Evolutionary conservation across 2,329 filamentous ascomycete genomes (phyloP), one percentile per base, ranked within the genome.

Genomic region (Malbranchea cinnamomea): DNA sequence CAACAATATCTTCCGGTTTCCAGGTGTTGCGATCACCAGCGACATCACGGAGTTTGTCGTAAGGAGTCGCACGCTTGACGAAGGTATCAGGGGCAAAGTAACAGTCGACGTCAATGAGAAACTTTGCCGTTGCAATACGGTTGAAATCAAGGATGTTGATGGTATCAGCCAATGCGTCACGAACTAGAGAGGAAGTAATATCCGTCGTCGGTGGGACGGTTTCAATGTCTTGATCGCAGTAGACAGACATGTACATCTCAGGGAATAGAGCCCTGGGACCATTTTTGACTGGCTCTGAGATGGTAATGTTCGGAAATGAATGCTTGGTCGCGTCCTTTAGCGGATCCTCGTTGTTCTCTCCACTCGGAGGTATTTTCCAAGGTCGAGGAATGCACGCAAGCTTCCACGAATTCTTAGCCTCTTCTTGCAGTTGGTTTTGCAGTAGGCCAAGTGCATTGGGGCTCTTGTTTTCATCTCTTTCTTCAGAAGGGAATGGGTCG

Each of bases 1-100:
- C 83, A 3, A 80, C 81, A 35, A 95, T 79, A 56, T 98, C 89
- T 58, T 98, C 89, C 0, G 89, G 84, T 56, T 98, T 98, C 87
- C 89, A 98, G 0, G 82, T 85, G 9, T 78, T 72, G 39, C 68
- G 67, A 31, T 71, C 59, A 19, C 73, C 71, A 26, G 76, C 76
- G 12, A 68, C 47, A 25, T 76, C 71, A 19, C 78, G 71, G 28
- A 98, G 69, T 47, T 84, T 78, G 52, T 98, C 89, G 46, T 93
- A 94, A 0, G 84, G 75, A 1, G 83, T 94, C 1, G 83, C 85
- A 34, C 89, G 78, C 59, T 93, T 92, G 34, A 93, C 76, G 53
- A 98, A 98, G 1, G 82, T 94, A 32, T 75, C 72, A 6, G 81
- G 73, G 1, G 84, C 71, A 60, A 93, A 98, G 57, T 89, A 98